Evolutionary conservation across 2,329 filamentous ascomycete genomes (phyloP).

Genomic region (Fusarium bactridioides): DNA sequence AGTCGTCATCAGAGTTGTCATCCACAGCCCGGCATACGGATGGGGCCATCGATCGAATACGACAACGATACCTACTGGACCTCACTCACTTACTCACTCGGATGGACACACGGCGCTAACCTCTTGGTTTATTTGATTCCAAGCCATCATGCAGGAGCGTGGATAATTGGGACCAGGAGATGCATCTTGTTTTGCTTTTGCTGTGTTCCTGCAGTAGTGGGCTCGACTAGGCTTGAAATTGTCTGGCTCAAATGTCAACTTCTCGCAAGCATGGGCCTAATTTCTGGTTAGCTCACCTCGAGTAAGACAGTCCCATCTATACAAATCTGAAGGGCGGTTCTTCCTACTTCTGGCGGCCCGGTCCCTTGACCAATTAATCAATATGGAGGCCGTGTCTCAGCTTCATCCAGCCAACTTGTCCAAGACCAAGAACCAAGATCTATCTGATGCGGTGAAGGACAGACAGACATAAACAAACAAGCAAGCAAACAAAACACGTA

Average conservation of each 20-base stretch:
- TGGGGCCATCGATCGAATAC: conserved; percentile 26
- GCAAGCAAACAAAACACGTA: not conserved
- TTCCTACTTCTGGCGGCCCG: not conserved
- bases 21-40: conserved; percentile 3
- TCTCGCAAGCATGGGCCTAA: not conserved
- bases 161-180: conserved; percentile 19
- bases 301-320: conserved; percentile 10
- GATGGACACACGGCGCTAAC: conserved; percentile 26
- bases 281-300: conserved; percentile 6
- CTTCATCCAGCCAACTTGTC: conserved; percentile 23
- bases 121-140: conserved; percentile 6
- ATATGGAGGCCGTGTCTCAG: conserved; percentile 11
- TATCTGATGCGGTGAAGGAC: conserved; percentile 1
- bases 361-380: not conserved
- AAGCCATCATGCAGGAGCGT: conserved; percentile 20
- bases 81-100: not conserved
- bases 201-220: conserved; percentile 41
- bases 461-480: not conserved
- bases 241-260: conserved; percentile 12
- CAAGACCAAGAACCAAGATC: conserved; percentile 21
- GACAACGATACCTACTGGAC: not conserved
- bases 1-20: conserved; percentile 26
- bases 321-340: not conserved
- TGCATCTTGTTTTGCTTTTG: conserved; percentile 24
- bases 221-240: conserved; percentile 27